phyloP scores from a whole-genome alignment of 495 filamentous ascomycete species.

The Aspergillus taichungensis region DNA sequence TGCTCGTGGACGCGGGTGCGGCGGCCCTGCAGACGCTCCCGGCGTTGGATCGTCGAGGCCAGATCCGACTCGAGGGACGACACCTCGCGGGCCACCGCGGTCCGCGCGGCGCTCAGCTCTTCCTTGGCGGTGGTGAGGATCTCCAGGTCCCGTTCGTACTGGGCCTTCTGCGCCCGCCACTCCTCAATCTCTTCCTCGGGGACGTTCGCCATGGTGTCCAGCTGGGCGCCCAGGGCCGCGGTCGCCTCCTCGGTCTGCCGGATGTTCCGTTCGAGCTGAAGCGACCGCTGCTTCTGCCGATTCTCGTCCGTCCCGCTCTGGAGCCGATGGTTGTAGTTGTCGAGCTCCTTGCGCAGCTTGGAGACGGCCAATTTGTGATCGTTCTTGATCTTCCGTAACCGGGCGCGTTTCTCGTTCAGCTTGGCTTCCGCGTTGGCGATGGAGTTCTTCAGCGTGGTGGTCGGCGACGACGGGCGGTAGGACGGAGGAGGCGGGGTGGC shows the following conservation, averaged over 20 bases:
- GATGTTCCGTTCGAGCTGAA: conserved; percentile 69
- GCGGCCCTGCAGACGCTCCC: conserved; percentile 67
- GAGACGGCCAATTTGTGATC: conserved; percentile 68
- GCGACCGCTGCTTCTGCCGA: conserved; percentile 66
- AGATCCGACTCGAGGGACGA: conserved; percentile 59
- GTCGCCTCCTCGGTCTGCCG: conserved; percentile 75
- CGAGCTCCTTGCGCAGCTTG: conserved; percentile 68
- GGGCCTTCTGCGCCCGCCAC: conserved; percentile 50
- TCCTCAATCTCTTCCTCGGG: conserved; percentile 57
- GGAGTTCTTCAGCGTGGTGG: conserved; percentile 79
- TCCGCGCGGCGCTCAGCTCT: conserved; percentile 52
- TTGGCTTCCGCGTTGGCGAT: conserved; percentile 73
- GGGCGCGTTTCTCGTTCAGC: conserved; percentile 64
- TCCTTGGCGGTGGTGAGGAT: conserved; percentile 50
- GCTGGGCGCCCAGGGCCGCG: conserved; percentile 48
- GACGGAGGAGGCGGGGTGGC: conserved; percentile 46
- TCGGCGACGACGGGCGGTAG: conserved; percentile 75
- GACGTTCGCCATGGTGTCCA: conserved; percentile 57
- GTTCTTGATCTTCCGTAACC: conserved; percentile 65
- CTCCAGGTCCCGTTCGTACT: conserved; percentile 56
- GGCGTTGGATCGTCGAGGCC: conserved; percentile 57
- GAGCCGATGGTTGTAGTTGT: conserved; percentile 58
- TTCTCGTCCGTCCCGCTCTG: conserved; percentile 76
- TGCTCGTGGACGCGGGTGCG: conserved; percentile 70
- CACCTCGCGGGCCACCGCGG: conserved; percentile 54